Evolutionary conservation across 768 basidiomycete genomes (phyloP), one percentile per base, ranked within the genome.

Genomic region (Suillus alpinus): DNA sequence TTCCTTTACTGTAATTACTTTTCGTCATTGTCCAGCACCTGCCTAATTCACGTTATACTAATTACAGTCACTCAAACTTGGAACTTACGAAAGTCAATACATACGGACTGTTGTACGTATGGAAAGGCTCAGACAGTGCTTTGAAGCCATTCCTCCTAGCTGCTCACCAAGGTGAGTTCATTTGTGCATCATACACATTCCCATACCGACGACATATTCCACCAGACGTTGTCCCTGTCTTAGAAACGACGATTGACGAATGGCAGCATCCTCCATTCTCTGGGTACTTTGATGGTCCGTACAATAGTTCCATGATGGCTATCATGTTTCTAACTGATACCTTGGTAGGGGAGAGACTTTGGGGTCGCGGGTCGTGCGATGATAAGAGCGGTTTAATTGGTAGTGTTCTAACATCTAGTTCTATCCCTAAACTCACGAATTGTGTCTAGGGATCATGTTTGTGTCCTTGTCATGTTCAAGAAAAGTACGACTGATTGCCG

Each of bases 351-450:
- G 73, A 81, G 59, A 80, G 76, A 57, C 77, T 93, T 16, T 92
- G 89, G 89, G 91, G 91, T 7, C 79, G 91, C 9, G 91, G 91
- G 40, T 81, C 82, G 57, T 77, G 76, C 2, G 91, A 93, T 67
- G 89, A 91, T 75, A 92, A 92, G 76, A 81, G 81, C 55, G 84
- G 82, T 16, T 67, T 88, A 31, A 83, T 88, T 18, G 44, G 36
- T 49, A 36, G 10, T 29, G 34, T 59, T 59, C 34, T n/a, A 53
- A 59, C 32, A 36, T 29, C 26, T 31, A 12, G 12, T 39, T 53
- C 6, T 16, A 36, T 31, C 14, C 16, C 10, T 59, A n/a, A 26
- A 37, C 36, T 55, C 23, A 55, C 23, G 16, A 9, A 16, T 26
- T 37, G 5, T 13, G 8, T 55, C 14, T 18, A 55, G 52, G 52